Evolutionary conservation across 345 rosid species (phyloP), one percentile per base, ranked within the genome.

Genomic region (Camelina neglecta): DNA sequence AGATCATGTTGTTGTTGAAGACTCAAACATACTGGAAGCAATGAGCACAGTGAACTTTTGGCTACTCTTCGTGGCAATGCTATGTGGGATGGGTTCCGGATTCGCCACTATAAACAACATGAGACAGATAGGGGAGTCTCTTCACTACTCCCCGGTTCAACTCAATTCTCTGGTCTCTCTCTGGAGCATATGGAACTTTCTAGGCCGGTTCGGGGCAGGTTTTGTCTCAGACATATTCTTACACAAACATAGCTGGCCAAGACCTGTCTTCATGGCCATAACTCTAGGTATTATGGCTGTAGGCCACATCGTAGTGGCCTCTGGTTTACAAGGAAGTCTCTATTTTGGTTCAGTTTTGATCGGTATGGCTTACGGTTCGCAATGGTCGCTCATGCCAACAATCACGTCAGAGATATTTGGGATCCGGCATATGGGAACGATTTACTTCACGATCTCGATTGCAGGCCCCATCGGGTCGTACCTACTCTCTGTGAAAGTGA

Each of bases 381-480:
- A 85, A 56, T 90, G 97, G 97, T 91, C 96, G 0, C 75, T 93
- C 67, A 86, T 93, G 97, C 96, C 97, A 4, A 89, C 90, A 0
- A 84, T 93, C 11, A 81, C 87, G 0, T 86, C 88, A 0, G 97
- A 93, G 80, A 76, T 93, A 63, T 91, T 91, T 62, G 97, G 98
- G 8, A 81, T 91, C 6, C 24, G 84, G 5, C 93, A 93, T 65
- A 82, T 93, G 93, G 98, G 94, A 8, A 93, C 96, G 13, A 88
- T 93, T 20, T 90, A 86, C 79, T 91, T 88, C 81, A 86, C 98
- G 47, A 87, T 93, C 35, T 88, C 90, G 31, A 59, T 90, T 31
- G 96, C 97, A 0, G 87, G 96, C 51, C 97, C 98, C 0, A 73
- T 93, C 4, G 97, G 98, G 50, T 89, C 98, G 3, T 93, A 93